phyloP scores from a whole-genome alignment of 192 early-diverging fungal genomes.

The Coemansia sp. region DNA sequence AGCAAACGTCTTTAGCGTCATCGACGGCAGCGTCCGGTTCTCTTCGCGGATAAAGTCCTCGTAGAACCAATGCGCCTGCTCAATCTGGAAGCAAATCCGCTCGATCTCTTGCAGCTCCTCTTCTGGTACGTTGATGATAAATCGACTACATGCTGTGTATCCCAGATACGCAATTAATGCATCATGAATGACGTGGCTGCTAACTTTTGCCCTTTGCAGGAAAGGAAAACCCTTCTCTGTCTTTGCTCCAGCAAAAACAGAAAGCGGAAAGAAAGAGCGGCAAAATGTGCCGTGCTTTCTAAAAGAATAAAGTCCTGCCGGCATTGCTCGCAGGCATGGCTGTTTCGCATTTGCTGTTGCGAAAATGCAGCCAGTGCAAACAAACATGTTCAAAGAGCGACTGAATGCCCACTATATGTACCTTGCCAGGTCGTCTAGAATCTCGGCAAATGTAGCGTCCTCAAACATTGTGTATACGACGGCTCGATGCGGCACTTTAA shows the following conservation, averaged over 20 bases:
- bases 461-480: constrained; percentile 50
- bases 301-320: neutral
- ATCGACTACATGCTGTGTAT: constrained; percentile 59
- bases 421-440: constrained; percentile 86
- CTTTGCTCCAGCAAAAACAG: neutral
- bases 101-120: constrained; percentile 94
- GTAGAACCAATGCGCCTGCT: constrained; percentile 99
- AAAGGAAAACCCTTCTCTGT: neutral
- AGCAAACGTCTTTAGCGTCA: constrained; percentile 82
- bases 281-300: neutral
- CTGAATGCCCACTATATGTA: constrained; percentile 3
- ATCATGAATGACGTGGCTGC: neutral
- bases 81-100: constrained; percentile 97
- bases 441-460: constrained; percentile 72
- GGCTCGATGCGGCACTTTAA: neutral
- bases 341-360: no score
- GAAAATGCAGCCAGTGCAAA: neutral
- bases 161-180: neutral
- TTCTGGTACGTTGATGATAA: constrained; percentile 97
- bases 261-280: neutral
- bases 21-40: constrained; percentile 75
- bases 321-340: neutral
- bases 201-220: neutral
- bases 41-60: constrained; percentile 95
- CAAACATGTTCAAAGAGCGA: neutral